Base-by-base conservation (phyloP, 2,329 filamentous ascomycete species). In the Fusarium xylarioides region DNA sequence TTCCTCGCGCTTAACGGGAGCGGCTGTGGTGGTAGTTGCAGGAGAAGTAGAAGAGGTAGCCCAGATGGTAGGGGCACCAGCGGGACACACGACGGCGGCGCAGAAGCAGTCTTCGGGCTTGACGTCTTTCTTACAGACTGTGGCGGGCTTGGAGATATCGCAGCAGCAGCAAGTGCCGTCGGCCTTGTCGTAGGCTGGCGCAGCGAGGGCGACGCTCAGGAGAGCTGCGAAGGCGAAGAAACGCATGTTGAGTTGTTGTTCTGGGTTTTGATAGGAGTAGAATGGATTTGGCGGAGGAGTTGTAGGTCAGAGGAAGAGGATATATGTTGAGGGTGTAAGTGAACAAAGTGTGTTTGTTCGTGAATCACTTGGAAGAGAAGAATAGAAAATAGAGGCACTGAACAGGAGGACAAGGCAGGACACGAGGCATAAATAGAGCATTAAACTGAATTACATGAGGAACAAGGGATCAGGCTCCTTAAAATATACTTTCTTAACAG, bases 121-220 rank as follows among this genome's bases (percentile, higher is more conserved):
- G 66, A 69, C 42, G 10, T 63, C 18, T 16, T 54, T 43, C n/a
- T 63, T 66, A 71, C 81, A 82, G 57, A 73, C 66, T 28, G 80
- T 79, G 56, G 66, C 72, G 11, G 46, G 49, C 11, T 61, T 54
- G 14, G 67, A 66, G 18, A 77, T 66, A 52, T 82, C 76, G 71
- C 81, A 82, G 77, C 81, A 82, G 77, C 81, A 82, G 77, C 80
- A 82, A 15, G 64, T 61, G 21, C 35, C 66, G 28, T 50, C 37
- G 28, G 47, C 18, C n/a, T 73, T 66, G 34, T 68, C 56, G 52
- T 63, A 44, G 60, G 68, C 59, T 7, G 76, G 73, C 32, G 69
- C 71, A 21, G 74, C 74, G 57, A 76, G 43, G 68, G 73, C 63
- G 49, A 70, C 46, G 26, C 65, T 38, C 68, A 81, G 57, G 57